Evolutionary conservation across 805 yeast species (phyloP).

Genomic region (Kluyveromyces wickerhamii): DNA sequence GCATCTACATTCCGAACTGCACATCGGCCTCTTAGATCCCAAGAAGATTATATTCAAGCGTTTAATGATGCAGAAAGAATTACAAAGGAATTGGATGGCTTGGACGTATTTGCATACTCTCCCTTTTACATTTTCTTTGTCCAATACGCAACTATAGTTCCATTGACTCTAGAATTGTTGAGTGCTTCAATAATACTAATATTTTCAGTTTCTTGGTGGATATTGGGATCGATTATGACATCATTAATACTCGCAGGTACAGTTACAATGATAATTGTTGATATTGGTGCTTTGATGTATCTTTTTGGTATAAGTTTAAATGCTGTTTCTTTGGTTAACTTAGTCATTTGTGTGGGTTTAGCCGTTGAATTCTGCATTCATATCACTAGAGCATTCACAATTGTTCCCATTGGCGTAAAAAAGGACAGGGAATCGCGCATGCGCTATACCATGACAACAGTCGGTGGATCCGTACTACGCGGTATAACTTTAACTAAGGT

Average conservation of each 20-base stretch:
- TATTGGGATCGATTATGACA: conserved; percentile 61
- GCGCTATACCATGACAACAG: conserved; percentile 55
- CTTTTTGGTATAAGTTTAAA: conserved; percentile 69
- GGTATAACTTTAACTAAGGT: conserved; percentile 88
- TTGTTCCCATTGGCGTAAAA: conserved; percentile 30
- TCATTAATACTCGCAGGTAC: conserved; percentile 50
- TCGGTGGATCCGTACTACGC: conserved; percentile 86
- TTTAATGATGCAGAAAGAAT: conserved; percentile 65
- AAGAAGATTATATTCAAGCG: conserved; percentile 74
- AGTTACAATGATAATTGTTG: conserved; percentile 55
- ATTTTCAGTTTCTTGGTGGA: conserved; percentile 41
- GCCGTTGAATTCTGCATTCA: conserved; percentile 93
- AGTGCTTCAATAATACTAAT: conserved; percentile 45
- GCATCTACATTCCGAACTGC: conserved; percentile 72
- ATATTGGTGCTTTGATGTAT: conserved; percentile 77
- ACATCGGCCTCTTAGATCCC: conserved; percentile 74
- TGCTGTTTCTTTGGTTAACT: conserved; percentile 83
- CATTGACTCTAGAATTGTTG: conserved; percentile 49
- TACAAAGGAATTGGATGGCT: conserved; percentile 45
- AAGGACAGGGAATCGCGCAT: conserved; percentile 31
- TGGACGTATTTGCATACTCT: conserved; percentile 78
- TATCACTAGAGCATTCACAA: conserved; percentile 68
- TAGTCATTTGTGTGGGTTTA: conserved; percentile 86
- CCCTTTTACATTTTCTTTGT: conserved; percentile 91
- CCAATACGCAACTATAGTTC: conserved; percentile 64